Percentiles rank a stretch among this genome's conserved stretches.
Conservation (phyloP, 169 alveolate genomes). For the Perkinsus chesapeaki region DNA sequence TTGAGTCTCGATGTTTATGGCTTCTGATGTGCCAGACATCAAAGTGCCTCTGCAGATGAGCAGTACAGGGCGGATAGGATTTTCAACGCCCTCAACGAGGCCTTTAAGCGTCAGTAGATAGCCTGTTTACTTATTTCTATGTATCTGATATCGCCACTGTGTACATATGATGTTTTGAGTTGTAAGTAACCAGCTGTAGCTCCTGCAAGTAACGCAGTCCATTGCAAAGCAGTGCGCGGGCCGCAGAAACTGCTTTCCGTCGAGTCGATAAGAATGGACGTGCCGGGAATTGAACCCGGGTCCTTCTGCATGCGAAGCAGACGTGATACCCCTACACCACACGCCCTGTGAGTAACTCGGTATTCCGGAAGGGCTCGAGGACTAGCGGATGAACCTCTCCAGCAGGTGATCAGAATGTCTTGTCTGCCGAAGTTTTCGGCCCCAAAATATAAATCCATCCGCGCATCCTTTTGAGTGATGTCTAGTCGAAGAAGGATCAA, state of each 20-base stretch:
- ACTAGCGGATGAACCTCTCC: too few species aligned
- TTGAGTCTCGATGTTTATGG: too few species aligned
- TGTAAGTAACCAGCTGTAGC: background rate
- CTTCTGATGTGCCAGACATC: background rate
- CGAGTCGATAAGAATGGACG: background rate
- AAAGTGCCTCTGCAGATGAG: background rate
- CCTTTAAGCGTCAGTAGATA: background rate
- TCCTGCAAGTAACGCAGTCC: too few species aligned
- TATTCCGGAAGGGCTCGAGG: too few species aligned
- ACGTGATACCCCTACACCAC: background rate
- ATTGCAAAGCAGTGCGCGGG: constrained; percentile 1
- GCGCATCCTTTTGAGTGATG: too few species aligned
- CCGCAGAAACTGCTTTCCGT: too few species aligned
- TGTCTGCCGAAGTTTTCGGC: too few species aligned
- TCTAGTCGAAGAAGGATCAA: too few species aligned
- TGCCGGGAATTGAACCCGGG: background rate
- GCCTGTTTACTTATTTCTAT: background rate
- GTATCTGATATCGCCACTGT: background rate
- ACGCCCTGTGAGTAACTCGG: background rate
- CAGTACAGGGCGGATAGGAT: background rate
- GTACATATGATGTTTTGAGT: background rate
- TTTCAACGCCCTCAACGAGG: background rate
- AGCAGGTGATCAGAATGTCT: too few species aligned
- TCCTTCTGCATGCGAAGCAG: background rate
- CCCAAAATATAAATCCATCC: too few species aligned